phyloP scores from a whole-genome alignment of 2,329 filamentous ascomycete genomes.

The Eutypella sp. region DNA sequence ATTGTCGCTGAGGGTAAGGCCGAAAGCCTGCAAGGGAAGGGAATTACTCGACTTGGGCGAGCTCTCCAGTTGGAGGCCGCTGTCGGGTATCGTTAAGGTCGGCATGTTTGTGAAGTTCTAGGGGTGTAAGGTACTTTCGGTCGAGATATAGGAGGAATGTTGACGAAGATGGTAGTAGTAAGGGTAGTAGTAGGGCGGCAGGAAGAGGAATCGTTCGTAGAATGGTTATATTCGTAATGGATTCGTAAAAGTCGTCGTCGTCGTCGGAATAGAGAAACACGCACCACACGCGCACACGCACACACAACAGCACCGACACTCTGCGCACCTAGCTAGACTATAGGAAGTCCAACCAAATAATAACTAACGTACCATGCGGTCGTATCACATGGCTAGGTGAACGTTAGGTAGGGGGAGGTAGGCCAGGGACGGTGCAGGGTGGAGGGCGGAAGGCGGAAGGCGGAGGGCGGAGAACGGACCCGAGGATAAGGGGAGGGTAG shows the following conservation, averaged over 20 bases:
- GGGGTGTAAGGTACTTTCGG: not conserved
- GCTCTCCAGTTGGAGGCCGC: constrained; percentile 53
- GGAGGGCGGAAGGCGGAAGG: too few species aligned
- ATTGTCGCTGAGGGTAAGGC: constrained; percentile 51
- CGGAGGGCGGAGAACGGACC: too few species aligned
- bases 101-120: constrained; percentile 38
- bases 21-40: constrained; percentile 51
- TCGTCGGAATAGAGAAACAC: constrained; percentile 14
- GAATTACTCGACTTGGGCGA: constrained; percentile 38
- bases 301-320: constrained; percentile 22
- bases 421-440: too few species aligned
- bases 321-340: constrained; percentile 28
- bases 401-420: constrained; percentile 1
- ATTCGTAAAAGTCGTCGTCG: constrained; percentile 7
- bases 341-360: constrained; percentile 27
- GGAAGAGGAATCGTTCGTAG: too few species aligned
- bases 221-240: constrained; percentile 6
- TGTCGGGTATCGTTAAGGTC: constrained; percentile 51
- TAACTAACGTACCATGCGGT: constrained; percentile 26
- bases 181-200: too few species aligned
- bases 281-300: too few species aligned
- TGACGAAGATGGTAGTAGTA: too few species aligned
- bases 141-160: not conserved
- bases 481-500: too few species aligned
- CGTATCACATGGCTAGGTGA: constrained; percentile 24